Percentiles rank a stretch among this genome's conserved stretches.
Conservation (phyloP, 768 basidiomycete species). For the Brasilioporus rufonigricans region DNA sequence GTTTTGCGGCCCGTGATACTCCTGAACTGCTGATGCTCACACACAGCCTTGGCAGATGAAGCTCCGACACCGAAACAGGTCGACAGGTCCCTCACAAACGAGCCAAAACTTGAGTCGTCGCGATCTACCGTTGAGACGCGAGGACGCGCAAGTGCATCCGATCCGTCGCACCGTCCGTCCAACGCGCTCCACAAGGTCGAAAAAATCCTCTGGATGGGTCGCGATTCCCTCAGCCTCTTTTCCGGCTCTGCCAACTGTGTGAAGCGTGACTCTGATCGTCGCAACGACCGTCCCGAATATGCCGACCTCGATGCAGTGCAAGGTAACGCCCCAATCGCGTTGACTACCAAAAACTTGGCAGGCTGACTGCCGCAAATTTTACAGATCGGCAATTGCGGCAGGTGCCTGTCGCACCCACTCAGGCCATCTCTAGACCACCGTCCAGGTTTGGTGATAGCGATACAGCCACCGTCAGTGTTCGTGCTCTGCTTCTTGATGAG, state of each 20-base stretch:
- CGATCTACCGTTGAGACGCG: conserved; percentile 9
- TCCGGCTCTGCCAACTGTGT: conserved; percentile 12
- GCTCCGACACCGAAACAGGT: conserved; percentile 10
- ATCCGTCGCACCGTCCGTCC: conserved; percentile 20
- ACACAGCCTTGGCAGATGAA: conserved; percentile 13
- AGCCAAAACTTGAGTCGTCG: background rate
- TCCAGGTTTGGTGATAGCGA: conserved; percentile 19
- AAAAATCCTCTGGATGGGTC: conserved; percentile 32
- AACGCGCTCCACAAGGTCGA: conserved; percentile 33
- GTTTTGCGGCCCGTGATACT: background rate
- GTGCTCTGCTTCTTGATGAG: conserved; percentile 3
- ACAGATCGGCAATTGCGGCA: conserved; percentile 21
- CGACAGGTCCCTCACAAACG: background rate
- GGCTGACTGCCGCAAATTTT: background rate
- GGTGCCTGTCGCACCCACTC: background rate
- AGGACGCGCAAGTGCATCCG: conserved; percentile 1
- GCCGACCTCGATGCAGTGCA: conserved; percentile 21
- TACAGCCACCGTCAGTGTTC: conserved; percentile 22
- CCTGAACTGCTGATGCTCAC: background rate
- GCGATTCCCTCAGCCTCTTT: conserved; percentile 30
- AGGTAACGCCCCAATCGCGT: conserved; percentile 18
- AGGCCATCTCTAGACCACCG: conserved; percentile 7
- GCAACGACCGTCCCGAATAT: conserved; percentile 13
- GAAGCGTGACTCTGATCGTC: conserved; percentile 16
- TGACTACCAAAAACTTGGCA: background rate